These are phyloP conservation scores for Niveomyces coronatus DNA, from an alignment of 2,329 filamentous ascomycete species.

Conservation along the genomic window DNA sequence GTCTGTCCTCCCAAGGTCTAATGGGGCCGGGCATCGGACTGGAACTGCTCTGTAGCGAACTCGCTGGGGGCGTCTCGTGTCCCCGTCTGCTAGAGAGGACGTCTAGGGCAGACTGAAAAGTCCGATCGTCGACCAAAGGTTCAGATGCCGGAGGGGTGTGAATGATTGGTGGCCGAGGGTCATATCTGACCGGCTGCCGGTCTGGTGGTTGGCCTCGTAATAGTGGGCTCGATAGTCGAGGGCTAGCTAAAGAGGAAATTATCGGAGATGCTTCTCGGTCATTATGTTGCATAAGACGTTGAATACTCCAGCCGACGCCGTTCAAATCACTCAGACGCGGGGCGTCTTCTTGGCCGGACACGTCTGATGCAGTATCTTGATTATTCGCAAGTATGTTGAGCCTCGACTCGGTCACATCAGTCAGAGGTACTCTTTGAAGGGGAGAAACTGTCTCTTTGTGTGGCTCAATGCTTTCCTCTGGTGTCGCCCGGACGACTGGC, in stretches of 20 bases:
- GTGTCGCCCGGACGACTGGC: not conserved
- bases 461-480: not conserved
- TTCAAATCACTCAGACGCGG: conserved; percentile 5
- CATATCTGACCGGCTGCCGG: not conserved
- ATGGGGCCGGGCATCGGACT: too few species aligned
- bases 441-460: not conserved
- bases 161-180: conserved; percentile 4
- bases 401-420: conserved; percentile 15
- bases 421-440: conserved; percentile 15
- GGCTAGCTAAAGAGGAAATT: not conserved
- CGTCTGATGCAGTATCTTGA: conserved; percentile 1
- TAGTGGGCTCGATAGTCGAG: conserved; percentile 5
- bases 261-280: not conserved
- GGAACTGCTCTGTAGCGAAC: too few species aligned
- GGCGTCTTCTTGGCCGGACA: not conserved
- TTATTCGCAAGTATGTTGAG: conserved; percentile 3
- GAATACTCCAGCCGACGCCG: conserved; percentile 2
- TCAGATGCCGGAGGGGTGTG: conserved; percentile 19
- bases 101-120: conserved; percentile 2
- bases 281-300: not conserved
- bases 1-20: too few species aligned
- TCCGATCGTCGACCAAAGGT: conserved; percentile 9
- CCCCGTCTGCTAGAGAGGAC: not conserved
- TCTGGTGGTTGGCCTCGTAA: conserved; percentile 3
- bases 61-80: not conserved